A percentile compares a stretch with the other conserved stretches of the same genome.
Conservation (phyloP, 108 stramenopile genomes). For the Fragilaria radians region DNA sequence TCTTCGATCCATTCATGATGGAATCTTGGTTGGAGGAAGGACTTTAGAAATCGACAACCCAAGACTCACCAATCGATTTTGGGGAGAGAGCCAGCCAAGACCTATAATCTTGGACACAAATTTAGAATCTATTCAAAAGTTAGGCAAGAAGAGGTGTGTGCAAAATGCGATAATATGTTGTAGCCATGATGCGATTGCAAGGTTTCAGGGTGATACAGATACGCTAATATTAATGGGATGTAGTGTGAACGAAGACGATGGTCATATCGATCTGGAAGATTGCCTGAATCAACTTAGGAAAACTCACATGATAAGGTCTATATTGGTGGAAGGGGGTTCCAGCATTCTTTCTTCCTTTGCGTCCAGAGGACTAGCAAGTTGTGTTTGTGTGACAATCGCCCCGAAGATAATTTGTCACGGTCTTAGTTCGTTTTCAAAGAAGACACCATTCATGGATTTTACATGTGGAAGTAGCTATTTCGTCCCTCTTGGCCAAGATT, state of each 20-base stretch:
- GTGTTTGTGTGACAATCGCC: conserved; percentile 65
- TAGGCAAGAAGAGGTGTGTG: conserved; percentile 7
- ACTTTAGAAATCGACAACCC: conserved; percentile 69
- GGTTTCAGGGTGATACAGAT: conserved; percentile 1
- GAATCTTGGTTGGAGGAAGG: conserved; percentile 63
- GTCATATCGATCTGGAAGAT: conserved; percentile 39
- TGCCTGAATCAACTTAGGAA: conserved; percentile 30
- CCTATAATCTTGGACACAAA: conserved; percentile 70
- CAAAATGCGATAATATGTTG: conserved; percentile 37
- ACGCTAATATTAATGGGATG: conserved; percentile 50
- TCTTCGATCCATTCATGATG: conserved; percentile 70
- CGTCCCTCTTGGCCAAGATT: neutral
- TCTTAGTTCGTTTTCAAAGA: neutral
- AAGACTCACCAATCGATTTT: conserved; percentile 62
- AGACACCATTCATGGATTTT: neutral
- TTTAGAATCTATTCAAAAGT: conserved; percentile 20
- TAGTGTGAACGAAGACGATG: conserved; percentile 14
- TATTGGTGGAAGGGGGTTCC: conserved; percentile 82
- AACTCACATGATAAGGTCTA: conserved; percentile 41
- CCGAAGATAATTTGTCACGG: conserved; percentile 41
- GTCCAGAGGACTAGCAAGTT: conserved; percentile 30
- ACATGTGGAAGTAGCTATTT: neutral
- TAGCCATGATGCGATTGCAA: conserved; percentile 20
- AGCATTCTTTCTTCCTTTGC: conserved; percentile 43
- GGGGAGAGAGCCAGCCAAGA: conserved; percentile 43